Base-by-base conservation (phyloP, 768 basidiomycete genomes). In the Dioszegia crocea region DNA sequence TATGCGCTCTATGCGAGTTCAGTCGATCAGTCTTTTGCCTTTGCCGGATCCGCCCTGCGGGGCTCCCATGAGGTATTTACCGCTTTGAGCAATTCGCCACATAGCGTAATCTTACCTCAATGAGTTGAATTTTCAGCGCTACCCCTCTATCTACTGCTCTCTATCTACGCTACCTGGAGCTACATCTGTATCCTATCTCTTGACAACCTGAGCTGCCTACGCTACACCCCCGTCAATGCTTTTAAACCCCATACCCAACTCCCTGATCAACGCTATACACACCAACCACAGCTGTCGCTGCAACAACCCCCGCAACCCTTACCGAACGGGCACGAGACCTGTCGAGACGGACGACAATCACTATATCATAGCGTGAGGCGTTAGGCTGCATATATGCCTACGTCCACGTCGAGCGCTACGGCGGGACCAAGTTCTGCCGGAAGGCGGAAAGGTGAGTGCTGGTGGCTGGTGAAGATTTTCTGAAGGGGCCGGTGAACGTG, bases 51-150 rank as follows among this genome's bases (percentile, higher is more conserved):
- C n/a, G n/a, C n/a, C n/a, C n/a, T n/a, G n/a, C n/a, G n/a, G n/a
- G n/a, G n/a, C n/a, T n/a, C n/a, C n/a, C n/a, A n/a, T 49, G 49
- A 50, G 49, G 49, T 50, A 50, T 50, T 50, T 50, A 50, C 49
- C 49, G 17, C 17, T n/a, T 50, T 36, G 30, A 50, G 49, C 49
- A 30, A 50, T 50, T 33, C 49, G 33, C 33, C 33, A 33, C 14
- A 33, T 33, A 33, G 33, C 33, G 33, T 33, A 33, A 33, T 14
- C 33, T 14, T 6, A 14, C 33, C 14, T 6, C 8, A 14, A 6
- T 6, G 6, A 6, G 14, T 6, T 30, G 49, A 29, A 50, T 50
- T 50, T 50, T 50, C 44, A 45, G 10, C 49, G 19, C n/a, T 31
- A 3, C 29, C 5, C 11, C n/a, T 50, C 6, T 31, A n/a, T 41